A percentile compares a stretch with the other conserved stretches of the same genome.
phyloP scores from a whole-genome alignment of 305 asterid genomes.

The Fraxinus velutina region DNA sequence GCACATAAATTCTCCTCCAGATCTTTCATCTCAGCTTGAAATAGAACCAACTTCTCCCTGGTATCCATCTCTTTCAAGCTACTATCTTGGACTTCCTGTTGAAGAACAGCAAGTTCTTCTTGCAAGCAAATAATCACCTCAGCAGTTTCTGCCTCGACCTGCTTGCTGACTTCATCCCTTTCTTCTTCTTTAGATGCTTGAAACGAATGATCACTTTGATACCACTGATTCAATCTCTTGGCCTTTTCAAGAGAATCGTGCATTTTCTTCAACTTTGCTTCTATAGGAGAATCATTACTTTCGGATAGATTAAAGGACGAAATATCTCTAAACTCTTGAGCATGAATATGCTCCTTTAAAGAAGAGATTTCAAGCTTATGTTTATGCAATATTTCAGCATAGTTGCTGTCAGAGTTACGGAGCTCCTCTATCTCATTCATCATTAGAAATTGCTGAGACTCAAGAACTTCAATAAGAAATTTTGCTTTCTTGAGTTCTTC shows the following conservation, averaged over 20 bases:
- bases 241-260: constrained; percentile 86
- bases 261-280: constrained; percentile 76
- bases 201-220: constrained; percentile 56
- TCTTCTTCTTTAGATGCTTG: constrained; percentile 65
- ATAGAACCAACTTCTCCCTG: constrained; percentile 38
- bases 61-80: constrained; percentile 63
- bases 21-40: constrained; percentile 46
- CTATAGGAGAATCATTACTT: constrained; percentile 50
- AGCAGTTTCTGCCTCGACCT: constrained; percentile 97
- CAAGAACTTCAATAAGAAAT: constrained; percentile 79
- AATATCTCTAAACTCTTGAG: constrained; percentile 45
- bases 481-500: constrained; percentile 66
- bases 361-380: constrained; percentile 60
- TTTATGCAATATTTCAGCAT: constrained; percentile 45
- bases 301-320: constrained; percentile 34
- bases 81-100: constrained; percentile 67
- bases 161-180: constrained; percentile 78
- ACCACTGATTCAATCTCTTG: constrained; percentile 58
- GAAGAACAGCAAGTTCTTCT: constrained; percentile 83
- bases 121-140: constrained; percentile 96
- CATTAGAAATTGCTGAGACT: constrained; percentile 63
- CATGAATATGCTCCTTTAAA: constrained; percentile 38
- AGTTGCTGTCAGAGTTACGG: constrained; percentile 40
- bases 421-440: constrained; percentile 75
- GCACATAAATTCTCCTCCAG: constrained; percentile 43